Percentiles rank a stretch among this genome's conserved stretches.
Conservation (phyloP, 441 rosid genomes). For the Codiaeum variegatum region DNA sequence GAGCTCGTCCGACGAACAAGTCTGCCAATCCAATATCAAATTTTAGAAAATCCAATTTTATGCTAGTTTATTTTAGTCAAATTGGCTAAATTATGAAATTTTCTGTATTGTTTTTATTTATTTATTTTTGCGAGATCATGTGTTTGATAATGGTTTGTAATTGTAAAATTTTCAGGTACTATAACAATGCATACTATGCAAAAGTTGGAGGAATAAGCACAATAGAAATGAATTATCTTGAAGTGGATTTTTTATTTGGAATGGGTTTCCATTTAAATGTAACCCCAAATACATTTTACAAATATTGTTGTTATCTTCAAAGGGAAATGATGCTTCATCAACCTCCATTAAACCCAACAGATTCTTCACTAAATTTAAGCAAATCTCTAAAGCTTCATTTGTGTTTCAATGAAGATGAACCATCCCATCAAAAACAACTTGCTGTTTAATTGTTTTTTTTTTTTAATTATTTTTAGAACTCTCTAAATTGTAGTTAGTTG, state of each 20-base stretch:
- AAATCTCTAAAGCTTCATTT: constrained; percentile 33
- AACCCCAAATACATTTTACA: constrained; percentile 54
- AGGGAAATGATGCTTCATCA: constrained; percentile 50
- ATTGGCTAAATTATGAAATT: no score
- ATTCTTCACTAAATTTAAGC: constrained; percentile 31
- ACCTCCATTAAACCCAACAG: constrained; percentile 29
- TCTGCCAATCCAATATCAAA: no score
- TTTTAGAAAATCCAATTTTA: no score
- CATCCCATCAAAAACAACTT: constrained; percentile 64
- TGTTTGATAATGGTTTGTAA: neutral
- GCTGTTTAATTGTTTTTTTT: constrained; percentile 45
- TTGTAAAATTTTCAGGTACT: constrained; percentile 40
- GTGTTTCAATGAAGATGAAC: constrained; percentile 59
- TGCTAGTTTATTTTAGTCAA: no score
- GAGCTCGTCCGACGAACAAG: no score
- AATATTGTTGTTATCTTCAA: constrained; percentile 55
- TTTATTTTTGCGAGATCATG: no score
- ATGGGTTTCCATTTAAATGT: constrained; percentile 74
- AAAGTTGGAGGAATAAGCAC: constrained; percentile 84
- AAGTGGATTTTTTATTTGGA: constrained; percentile 78
- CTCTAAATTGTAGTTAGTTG: constrained; percentile 27
- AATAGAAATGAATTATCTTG: constrained; percentile 79
- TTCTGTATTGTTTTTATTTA: no score
- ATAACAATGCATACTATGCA: constrained; percentile 78
- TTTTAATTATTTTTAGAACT: constrained; percentile 6